These are phyloP conservation scores for Trichoderma lentiforme DNA, from an alignment of 2,329 filamentous ascomycete species.

Conservation along the genomic window DNA sequence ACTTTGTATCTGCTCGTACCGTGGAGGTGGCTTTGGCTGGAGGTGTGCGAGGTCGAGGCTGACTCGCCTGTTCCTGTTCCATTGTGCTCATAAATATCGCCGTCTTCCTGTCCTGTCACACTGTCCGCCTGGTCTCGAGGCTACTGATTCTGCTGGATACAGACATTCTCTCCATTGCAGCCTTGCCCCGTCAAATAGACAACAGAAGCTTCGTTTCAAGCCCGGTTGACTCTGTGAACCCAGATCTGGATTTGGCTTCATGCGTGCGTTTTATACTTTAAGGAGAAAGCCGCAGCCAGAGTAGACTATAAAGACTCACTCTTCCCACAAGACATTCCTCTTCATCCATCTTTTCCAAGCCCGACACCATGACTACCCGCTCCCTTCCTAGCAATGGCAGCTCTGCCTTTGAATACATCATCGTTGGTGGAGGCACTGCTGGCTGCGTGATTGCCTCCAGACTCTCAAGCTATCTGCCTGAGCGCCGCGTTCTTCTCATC, in stretches of 20 bases:
- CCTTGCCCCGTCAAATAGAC: neutral
- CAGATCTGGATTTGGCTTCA: neutral
- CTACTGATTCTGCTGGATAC: neutral
- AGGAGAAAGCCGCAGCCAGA: neutral
- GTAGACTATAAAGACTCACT: neutral
- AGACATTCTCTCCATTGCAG: neutral
- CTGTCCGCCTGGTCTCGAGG: neutral
- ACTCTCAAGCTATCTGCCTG: constrained; percentile 76
- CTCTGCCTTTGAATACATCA: constrained; percentile 76
- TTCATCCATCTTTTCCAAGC: neutral
- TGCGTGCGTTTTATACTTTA: neutral
- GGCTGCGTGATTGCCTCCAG: constrained; percentile 81
- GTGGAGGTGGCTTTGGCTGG: neutral
- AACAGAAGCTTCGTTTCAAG: neutral
- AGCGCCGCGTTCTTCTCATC: constrained; percentile 77
- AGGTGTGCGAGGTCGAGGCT: neutral
- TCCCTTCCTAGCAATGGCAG: constrained; percentile 61
- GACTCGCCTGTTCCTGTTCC: neutral
- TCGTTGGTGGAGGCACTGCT: constrained; percentile 81
- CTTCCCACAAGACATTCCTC: neutral
- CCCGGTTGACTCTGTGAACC: neutral
- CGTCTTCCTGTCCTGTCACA: neutral
- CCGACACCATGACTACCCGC: constrained; percentile 62
- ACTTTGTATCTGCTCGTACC: neutral
- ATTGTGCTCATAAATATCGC: neutral